Conservation (phyloP, 345 rosid species). For the Citrus sinensis region DNA sequence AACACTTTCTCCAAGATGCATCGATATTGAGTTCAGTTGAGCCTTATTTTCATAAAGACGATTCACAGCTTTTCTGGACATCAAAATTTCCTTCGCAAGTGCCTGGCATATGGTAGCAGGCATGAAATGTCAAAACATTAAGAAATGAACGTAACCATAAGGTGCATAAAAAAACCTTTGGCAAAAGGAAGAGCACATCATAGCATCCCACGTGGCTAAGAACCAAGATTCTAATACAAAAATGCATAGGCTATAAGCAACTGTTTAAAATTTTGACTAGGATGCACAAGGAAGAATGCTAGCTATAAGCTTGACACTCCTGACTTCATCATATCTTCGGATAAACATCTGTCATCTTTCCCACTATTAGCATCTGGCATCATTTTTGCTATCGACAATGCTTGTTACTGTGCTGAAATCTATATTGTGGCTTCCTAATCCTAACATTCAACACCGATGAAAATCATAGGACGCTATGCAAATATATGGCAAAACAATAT, state of each 20-base stretch:
- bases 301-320: neutral
- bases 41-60: conserved; percentile 40
- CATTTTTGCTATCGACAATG: neutral
- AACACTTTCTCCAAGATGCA: conserved; percentile 43
- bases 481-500: neutral
- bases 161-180: neutral
- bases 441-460: neutral
- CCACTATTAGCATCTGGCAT: neutral
- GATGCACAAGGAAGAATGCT: neutral
- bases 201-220: neutral
- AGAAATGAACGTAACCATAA: neutral
- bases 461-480: neutral
- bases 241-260: neutral
- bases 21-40: conserved; percentile 38
- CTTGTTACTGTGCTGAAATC: neutral
- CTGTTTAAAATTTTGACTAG: neutral
- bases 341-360: neutral
- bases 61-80: conserved; percentile 39
- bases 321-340: neutral
- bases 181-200: neutral
- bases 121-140: neutral
- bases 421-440: neutral
- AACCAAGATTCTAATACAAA: neutral
- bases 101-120: conserved; percentile 22
- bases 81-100: conserved; percentile 37